Conservation (phyloP, 1,284 basidiomycete species). For the Rhodotorula sp. region DNA sequence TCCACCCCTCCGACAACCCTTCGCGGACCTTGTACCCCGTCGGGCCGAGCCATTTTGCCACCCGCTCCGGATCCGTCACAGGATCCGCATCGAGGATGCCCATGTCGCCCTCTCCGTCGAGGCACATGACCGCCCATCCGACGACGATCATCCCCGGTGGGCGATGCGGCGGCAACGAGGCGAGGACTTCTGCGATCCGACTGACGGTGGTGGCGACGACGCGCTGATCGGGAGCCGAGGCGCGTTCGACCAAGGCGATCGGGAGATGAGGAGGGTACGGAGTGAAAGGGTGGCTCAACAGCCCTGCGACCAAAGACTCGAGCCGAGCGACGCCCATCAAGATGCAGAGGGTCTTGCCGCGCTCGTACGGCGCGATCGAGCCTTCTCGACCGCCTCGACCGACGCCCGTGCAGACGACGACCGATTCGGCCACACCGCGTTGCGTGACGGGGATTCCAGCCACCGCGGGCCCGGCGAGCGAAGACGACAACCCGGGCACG, state of each 20-base stretch:
- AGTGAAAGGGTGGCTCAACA: constrained; percentile 21
- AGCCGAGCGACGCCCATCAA: constrained; percentile 90
- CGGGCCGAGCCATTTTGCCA: constrained; percentile 61
- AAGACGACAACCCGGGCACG: constrained; percentile 85
- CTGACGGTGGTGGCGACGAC: constrained; percentile 76
- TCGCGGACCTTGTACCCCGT: constrained; percentile 59
- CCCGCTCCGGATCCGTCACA: constrained; percentile 51
- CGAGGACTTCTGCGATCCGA: constrained; percentile 69
- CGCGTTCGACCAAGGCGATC: constrained; percentile 90
- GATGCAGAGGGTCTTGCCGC: constrained; percentile 74
- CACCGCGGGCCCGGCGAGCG: constrained; percentile 83
- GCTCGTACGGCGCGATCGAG: constrained; percentile 79
- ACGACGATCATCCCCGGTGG: constrained; percentile 95
- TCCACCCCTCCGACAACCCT: constrained; percentile 49
- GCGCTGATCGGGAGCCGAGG: constrained; percentile 86
- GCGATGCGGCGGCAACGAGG: constrained; percentile 75
- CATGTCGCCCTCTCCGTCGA: constrained; percentile 57
- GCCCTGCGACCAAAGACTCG: constrained; percentile 19
- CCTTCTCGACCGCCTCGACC: constrained; percentile 84
- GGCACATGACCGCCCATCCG: constrained; percentile 71
- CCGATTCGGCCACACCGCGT: constrained; percentile 84
- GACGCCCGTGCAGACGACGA: constrained; percentile 90
- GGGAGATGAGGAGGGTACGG: constrained; percentile 75
- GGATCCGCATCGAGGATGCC: constrained; percentile 53
- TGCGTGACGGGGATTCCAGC: constrained; percentile 92